phyloP scores from a whole-genome alignment of 2,329 filamentous ascomycete genomes.

The Ceratocystiopsis sp. region DNA sequence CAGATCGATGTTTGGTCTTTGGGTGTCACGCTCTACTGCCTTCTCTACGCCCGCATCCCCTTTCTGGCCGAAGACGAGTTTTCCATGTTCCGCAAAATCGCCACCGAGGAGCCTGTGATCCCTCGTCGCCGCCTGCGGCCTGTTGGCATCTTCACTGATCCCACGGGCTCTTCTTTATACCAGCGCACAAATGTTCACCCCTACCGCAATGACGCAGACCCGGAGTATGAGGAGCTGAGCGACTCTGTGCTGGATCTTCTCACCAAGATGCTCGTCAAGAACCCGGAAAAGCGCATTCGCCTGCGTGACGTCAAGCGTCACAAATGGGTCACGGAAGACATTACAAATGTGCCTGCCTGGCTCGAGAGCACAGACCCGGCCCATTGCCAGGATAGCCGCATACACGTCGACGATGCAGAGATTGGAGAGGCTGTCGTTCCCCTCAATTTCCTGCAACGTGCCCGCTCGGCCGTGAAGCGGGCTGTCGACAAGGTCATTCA shows the following conservation, averaged over 20 bases:
- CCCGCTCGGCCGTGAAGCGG: conserved; percentile 61
- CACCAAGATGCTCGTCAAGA: conserved; percentile 65
- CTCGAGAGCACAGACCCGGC: conserved; percentile 87
- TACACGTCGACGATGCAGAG: conserved; percentile 83
- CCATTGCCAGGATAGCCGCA: conserved; percentile 62
- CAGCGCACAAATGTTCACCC: conserved; percentile 43
- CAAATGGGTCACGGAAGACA: conserved; percentile 70
- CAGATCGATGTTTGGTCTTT: conserved; percentile 97
- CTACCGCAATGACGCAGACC: conserved; percentile 60
- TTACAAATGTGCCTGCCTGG: conserved; percentile 62
- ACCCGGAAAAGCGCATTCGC: conserved; percentile 75
- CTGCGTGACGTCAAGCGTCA: conserved; percentile 87
- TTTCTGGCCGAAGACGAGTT: conserved; percentile 87
- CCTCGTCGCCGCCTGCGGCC: conserved; percentile 68
- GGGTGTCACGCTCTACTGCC: conserved; percentile 87
- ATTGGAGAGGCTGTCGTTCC: conserved; percentile 82
- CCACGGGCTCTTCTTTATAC: conserved; percentile 35
- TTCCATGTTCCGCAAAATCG: conserved; percentile 80
- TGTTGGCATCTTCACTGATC: conserved; percentile 42
- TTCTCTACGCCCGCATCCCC: conserved; percentile 84
- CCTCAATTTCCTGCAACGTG: conserved; percentile 70
- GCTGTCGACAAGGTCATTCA: conserved; percentile 47
- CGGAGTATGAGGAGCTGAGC: conserved; percentile 75
- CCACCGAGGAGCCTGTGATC: conserved; percentile 82
- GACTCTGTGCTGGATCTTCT: conserved; percentile 66